phyloP scores from a whole-genome alignment of 495 filamentous ascomycete species.

The Hypoxylon cercidicola region DNA sequence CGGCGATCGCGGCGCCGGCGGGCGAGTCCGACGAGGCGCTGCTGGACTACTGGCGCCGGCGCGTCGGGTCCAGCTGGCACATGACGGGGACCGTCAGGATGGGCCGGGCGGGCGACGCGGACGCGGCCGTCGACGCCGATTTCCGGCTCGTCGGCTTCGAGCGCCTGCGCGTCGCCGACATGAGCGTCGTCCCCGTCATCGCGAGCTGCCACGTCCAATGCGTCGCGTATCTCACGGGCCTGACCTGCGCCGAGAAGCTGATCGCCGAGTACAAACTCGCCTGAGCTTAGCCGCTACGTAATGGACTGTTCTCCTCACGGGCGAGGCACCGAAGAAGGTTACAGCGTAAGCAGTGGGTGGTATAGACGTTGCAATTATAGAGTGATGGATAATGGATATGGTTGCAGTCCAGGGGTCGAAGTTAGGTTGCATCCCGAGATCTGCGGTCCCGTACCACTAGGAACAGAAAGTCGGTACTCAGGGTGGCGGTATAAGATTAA shows the following conservation, averaged over 20 bases:
- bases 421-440: too few relatives aligned
- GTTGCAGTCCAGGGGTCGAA: too few relatives aligned
- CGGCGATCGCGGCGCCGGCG: conserved; percentile 54
- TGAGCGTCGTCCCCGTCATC: conserved; percentile 71
- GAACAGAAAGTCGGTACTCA: too few relatives aligned
- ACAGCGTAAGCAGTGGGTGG: too few relatives aligned
- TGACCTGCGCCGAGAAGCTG: conserved; percentile 56
- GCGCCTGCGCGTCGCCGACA: conserved; percentile 69
- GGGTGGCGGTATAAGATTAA: not conserved
- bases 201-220: conserved; percentile 48
- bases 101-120: conserved; percentile 60
- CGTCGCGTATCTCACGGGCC: conserved; percentile 51
- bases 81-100: conserved; percentile 72
- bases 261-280: conserved; percentile 53
- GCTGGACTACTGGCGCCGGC: conserved; percentile 57
- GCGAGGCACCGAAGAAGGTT: too few relatives aligned
- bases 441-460: too few relatives aligned
- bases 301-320: too few relatives aligned
- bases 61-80: conserved; percentile 59
- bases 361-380: conserved; percentile 1
- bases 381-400: too few relatives aligned
- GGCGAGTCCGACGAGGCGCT: conserved; percentile 67
- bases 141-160: conserved; percentile 67
- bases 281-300: conserved; percentile 28
- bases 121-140: conserved; percentile 64